Evolutionary conservation across 1,284 basidiomycete genomes (phyloP).

Genomic region (Microbotryum saponariae): DNA sequence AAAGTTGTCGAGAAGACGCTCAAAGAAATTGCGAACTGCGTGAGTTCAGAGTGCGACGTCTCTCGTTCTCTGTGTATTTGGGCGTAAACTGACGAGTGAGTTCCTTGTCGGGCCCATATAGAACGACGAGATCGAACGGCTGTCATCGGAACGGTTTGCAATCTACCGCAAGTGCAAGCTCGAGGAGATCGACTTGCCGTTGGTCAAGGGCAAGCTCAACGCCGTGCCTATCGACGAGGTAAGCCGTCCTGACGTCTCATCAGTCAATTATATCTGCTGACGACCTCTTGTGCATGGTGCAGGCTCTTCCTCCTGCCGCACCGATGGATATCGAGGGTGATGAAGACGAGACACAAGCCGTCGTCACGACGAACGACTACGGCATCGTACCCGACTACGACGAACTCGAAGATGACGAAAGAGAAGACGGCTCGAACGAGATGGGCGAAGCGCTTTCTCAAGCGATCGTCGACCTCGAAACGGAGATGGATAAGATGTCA

Average conservation of each 20-base stretch:
- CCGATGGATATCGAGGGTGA: constrained; percentile 82
- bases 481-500: constrained; percentile 87
- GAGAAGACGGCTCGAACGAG: constrained; percentile 61
- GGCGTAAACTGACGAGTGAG: no score
- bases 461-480: constrained; percentile 61
- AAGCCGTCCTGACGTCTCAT: constrained; percentile 34
- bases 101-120: constrained; percentile 36
- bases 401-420: constrained; percentile 71
- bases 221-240: constrained; percentile 93
- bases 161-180: constrained; percentile 87
- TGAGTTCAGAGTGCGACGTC: constrained; percentile 39
- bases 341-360: constrained; percentile 64
- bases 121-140: constrained; percentile 91
- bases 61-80: background rate
- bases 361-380: constrained; percentile 67
- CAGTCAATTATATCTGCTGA: background rate
- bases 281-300: no score
- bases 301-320: constrained; percentile 26
- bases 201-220: constrained; percentile 66
- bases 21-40: constrained; percentile 80
- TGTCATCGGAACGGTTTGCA: constrained; percentile 73
- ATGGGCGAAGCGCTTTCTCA: constrained; percentile 66
- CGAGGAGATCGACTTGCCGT: constrained; percentile 81
- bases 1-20: constrained; percentile 74
- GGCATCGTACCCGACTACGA: constrained; percentile 87